These are phyloP conservation scores for Rhipidocladum racemiflorum DNA, from an alignment of 176 grass and related monocot genomes.

Conservation along the genomic window DNA sequence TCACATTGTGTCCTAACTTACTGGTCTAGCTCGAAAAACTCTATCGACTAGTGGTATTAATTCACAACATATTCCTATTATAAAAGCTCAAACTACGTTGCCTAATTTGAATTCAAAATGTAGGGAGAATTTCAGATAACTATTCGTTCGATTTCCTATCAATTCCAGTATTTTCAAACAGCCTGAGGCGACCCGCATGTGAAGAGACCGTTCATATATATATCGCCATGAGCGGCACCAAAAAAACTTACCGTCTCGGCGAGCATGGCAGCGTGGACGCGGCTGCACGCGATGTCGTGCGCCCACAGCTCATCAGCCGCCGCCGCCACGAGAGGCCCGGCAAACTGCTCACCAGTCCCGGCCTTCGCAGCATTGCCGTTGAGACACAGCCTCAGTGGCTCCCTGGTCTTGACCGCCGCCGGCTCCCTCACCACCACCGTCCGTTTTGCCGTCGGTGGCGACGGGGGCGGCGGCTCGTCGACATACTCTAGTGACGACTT, in stretches of 20 bases:
- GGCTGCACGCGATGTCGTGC: slow-evolving; percentile 51
- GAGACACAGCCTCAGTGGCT: slow-evolving; percentile 13
- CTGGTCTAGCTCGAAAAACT: too few relatives aligned
- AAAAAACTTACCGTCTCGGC: slow-evolving; percentile 39
- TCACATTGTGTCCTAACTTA: too few relatives aligned
- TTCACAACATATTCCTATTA: too few relatives aligned
- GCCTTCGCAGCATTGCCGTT: slow-evolving; percentile 24
- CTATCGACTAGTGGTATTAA: too few relatives aligned
- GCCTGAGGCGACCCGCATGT: too few relatives aligned
- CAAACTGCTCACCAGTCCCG: slow-evolving; percentile 20
- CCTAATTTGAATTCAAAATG: too few relatives aligned
- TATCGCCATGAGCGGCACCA: not conserved
- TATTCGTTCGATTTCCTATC: too few relatives aligned
- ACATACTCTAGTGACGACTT: slow-evolving; percentile 42
- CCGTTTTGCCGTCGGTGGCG: not conserved
- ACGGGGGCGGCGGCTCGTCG: not conserved
- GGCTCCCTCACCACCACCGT: not conserved
- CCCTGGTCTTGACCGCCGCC: not conserved
- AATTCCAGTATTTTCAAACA: too few relatives aligned
- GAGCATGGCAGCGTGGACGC: slow-evolving; percentile 47
- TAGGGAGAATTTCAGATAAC: too few relatives aligned
- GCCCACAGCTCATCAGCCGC: slow-evolving; percentile 38
- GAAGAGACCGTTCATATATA: too few relatives aligned
- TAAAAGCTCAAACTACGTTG: too few relatives aligned
- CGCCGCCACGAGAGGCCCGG: slow-evolving; percentile 22